Conservation (phyloP, 2,329 filamentous ascomycete species). For the Dothideomycetidae sp. region DNA sequence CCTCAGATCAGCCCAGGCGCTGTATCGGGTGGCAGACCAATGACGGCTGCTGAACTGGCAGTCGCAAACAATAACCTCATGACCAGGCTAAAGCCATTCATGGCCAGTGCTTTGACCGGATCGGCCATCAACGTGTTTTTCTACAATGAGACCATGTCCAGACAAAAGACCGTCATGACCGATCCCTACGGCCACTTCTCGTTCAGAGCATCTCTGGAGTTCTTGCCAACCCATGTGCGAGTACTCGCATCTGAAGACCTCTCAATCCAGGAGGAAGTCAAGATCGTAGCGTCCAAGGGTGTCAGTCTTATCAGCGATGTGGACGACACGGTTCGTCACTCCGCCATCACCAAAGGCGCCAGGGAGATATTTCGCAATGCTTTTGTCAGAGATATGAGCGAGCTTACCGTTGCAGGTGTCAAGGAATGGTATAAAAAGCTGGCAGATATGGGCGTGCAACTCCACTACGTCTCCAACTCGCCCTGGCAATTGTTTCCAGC, state of each 20-base stretch:
- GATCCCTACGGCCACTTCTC: slow-evolving; percentile 82
- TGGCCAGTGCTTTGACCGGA: slow-evolving; percentile 66
- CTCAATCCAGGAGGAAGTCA: slow-evolving; percentile 64
- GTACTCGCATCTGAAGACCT: slow-evolving; percentile 76
- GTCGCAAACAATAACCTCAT: slow-evolving; percentile 78
- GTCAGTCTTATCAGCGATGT: slow-evolving; percentile 95
- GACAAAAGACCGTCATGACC: slow-evolving; percentile 71
- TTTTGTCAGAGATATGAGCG: slow-evolving; percentile 72
- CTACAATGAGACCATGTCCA: slow-evolving; percentile 71
- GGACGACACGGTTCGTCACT: slow-evolving; percentile 93
- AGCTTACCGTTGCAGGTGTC: slow-evolving; percentile 75
- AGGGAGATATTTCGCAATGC: slow-evolving; percentile 94
- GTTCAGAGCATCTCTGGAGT: slow-evolving; percentile 66
- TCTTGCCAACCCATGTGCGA: slow-evolving; percentile 77
- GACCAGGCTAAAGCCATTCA: slow-evolving; percentile 74
- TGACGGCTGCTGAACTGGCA: slow-evolving; percentile 61
- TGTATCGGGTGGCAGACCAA: slow-evolving; percentile 17
- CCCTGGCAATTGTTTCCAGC: slow-evolving; percentile 96
- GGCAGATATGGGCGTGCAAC: slow-evolving; percentile 63
- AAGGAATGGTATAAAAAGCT: slow-evolving; percentile 76
- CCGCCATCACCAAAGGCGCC: slow-evolving; percentile 73
- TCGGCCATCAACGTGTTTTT: slow-evolving; percentile 85
- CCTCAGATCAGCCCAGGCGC: slow-evolving; percentile 19
- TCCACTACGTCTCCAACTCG: slow-evolving; percentile 98
- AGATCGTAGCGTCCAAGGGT: slow-evolving; percentile 61